Percentiles rank a stretch among this genome's conserved stretches.
These are phyloP conservation scores for Sicyos edulis DNA, from an alignment of 306 rosid species.

Conservation along the genomic window DNA sequence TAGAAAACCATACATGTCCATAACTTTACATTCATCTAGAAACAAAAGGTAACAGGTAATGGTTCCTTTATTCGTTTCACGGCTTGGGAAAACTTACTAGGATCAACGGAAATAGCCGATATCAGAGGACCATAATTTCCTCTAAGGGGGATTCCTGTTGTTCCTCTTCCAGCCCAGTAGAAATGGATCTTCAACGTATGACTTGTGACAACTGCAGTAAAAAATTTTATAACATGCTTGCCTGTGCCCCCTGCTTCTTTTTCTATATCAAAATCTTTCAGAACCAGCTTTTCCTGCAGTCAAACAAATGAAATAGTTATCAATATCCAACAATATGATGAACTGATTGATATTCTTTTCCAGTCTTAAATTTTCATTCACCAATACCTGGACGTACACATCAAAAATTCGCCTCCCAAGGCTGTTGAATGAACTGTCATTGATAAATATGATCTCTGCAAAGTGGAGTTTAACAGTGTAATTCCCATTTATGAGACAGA, in stretches of 20 bases:
- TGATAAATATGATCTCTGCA: slow-evolving; percentile 71
- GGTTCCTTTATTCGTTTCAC: slow-evolving; percentile 7
- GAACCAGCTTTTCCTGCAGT: slow-evolving; percentile 57
- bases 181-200: slow-evolving; percentile 73
- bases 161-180: slow-evolving; percentile 95
- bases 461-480: slow-evolving; percentile 79
- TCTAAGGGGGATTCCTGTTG: slow-evolving; percentile 92
- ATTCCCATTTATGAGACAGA: slow-evolving; percentile 66
- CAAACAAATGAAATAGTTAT: slow-evolving; percentile 21
- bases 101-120: slow-evolving; percentile 80
- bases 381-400: slow-evolving; percentile 74
- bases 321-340: slow-evolving; percentile 23
- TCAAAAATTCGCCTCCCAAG: no score
- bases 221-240: slow-evolving; percentile 47
- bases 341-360: slow-evolving; percentile 10
- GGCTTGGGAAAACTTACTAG: slow-evolving; percentile 56
- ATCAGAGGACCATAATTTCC: slow-evolving; percentile 87
- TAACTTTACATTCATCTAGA: background rate
- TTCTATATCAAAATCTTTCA: slow-evolving; percentile 74
- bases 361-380: background rate
- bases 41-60: slow-evolving; percentile 2
- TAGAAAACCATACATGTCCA: background rate
- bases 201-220: slow-evolving; percentile 43
- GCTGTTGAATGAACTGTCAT: slow-evolving; percentile 50
- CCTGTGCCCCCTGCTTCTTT: slow-evolving; percentile 72